Base-by-base conservation (phyloP, 257 asterid genomes). In the Hygrophila difformis region DNA sequence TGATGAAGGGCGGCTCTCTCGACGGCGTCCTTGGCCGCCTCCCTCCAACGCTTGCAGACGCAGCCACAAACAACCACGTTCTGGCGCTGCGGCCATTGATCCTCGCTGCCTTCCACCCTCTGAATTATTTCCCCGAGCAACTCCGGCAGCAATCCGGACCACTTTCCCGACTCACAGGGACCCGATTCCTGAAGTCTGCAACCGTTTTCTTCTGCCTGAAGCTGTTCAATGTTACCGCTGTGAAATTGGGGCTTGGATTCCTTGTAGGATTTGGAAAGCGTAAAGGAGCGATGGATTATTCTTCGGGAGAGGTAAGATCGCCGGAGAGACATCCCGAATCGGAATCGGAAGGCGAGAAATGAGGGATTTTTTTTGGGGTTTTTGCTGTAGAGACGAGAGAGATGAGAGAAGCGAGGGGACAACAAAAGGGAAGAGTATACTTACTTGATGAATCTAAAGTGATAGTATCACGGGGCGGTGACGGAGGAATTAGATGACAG, bases 41-140 rank as follows among this genome's bases (percentile, higher is more conserved):
- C 84, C 43, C 97, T 79, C 97, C 97, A 89, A 37, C 73, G 76
- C 75, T 74, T 74, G 63, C 97, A 89, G 39, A 89, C 96, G 64
- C 97, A 82, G 44, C 87, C 97, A 52, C 79, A 82, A 0, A 76
- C 79, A 66, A 89, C 97, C 55, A 89, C 94, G 74, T 68, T 75
- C 59, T 56, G 79, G 12, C 97, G 87, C 49, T 64, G 76, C 46
- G 97, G 97, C 96, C 97, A 89, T 37, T 55, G 48, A 15, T 77
- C 89, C 48, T 74, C 96, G 39, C 70, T 67, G 26, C 78, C 76
- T 48, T 89, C 97, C 45, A 89, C 93, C 36, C 94, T 56, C 64
- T 55, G 67, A 18, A 89, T 79, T 6, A 89, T 89, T 39, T 85
- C 93, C 7, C 69, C 85, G 35, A 89, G 63, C 1, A 89, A 44